Percentiles rank a stretch among this genome's conserved stretches.
phyloP scores from a whole-genome alignment of 2,329 filamentous ascomycete genomes.

The Fusarium sp. region DNA sequence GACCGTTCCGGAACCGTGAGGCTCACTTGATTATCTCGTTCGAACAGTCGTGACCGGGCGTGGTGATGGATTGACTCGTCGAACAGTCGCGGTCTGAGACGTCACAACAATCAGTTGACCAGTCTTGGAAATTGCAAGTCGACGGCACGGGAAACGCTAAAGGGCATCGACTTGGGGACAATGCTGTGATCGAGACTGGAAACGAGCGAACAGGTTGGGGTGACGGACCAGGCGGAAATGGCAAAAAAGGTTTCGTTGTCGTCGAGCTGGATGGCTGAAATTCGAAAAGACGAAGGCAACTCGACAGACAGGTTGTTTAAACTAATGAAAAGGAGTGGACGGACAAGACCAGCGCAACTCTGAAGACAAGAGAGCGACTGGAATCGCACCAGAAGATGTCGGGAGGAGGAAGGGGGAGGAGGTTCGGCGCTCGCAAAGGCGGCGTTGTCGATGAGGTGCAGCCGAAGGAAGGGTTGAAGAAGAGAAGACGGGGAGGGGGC shows the following conservation, averaged over 20 bases:
- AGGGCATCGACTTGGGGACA: constrained; percentile 17
- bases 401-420: constrained; percentile 42
- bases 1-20: constrained; percentile 12
- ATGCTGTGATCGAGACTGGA: constrained; percentile 15
- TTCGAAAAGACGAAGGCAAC: constrained; percentile 45
- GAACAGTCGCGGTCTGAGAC: constrained; percentile 24
- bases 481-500: constrained; percentile 41
- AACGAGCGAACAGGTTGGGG: constrained; percentile 18
- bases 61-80: constrained; percentile 6
- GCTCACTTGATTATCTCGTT: constrained; percentile 24
- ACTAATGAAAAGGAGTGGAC: constrained; percentile 66
- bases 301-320: constrained; percentile 41
- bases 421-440: constrained; percentile 46
- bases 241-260: constrained; percentile 29
- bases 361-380: constrained; percentile 62
- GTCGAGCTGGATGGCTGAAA: constrained; percentile 39
- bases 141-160: constrained; percentile 14
- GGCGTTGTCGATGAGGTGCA: constrained; percentile 39
- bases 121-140: constrained; percentile 26
- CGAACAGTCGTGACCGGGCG: constrained; percentile 10
- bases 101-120: constrained; percentile 38
- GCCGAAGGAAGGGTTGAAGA: constrained; percentile 42
- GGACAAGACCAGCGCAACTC: constrained; percentile 70
- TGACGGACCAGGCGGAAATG: constrained; percentile 41
- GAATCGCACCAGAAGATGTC: constrained; percentile 65